Percentiles rank a stretch among this genome's conserved stretches.
Evolutionary conservation across 306 rosid genomes (phyloP).

Genomic region (Rosa chinensis): DNA sequence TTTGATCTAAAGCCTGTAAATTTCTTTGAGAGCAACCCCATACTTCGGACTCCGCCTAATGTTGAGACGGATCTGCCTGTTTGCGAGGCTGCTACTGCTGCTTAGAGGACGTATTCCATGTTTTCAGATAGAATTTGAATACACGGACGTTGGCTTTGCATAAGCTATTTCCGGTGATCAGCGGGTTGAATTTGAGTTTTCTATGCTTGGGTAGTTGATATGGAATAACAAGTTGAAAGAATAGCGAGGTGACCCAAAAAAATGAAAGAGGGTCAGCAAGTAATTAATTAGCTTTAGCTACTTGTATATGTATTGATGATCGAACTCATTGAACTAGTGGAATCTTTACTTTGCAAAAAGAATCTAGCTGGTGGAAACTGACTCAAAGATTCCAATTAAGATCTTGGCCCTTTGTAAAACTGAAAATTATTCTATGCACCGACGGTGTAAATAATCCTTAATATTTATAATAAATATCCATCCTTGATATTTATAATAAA

Average conservation of each 20-base stretch:
- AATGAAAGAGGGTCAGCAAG: background rate
- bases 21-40: slow-evolving; percentile 88
- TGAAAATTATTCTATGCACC: too few species aligned
- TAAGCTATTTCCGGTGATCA: background rate
- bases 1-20: slow-evolving; percentile 84
- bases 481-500: too few species aligned
- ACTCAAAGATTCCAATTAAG: background rate
- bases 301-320: too few species aligned
- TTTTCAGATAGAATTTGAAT: background rate
- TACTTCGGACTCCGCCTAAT: slow-evolving; percentile 63
- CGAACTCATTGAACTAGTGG: background rate
- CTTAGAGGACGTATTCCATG: slow-evolving; percentile 12
- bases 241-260: background rate
- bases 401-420: background rate
- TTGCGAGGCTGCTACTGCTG: slow-evolving; percentile 50
- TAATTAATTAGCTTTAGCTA: background rate
- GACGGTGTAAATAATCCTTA: too few species aligned
- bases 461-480: too few species aligned
- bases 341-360: too few species aligned
- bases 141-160: background rate
- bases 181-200: background rate
- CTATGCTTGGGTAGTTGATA: background rate
- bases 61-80: slow-evolving; percentile 62
- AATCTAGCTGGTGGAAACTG: background rate
- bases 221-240: background rate